Evolutionary conservation across 352 stramenopile genomes (phyloP).

Genomic region (Blastocystis sp.): DNA sequence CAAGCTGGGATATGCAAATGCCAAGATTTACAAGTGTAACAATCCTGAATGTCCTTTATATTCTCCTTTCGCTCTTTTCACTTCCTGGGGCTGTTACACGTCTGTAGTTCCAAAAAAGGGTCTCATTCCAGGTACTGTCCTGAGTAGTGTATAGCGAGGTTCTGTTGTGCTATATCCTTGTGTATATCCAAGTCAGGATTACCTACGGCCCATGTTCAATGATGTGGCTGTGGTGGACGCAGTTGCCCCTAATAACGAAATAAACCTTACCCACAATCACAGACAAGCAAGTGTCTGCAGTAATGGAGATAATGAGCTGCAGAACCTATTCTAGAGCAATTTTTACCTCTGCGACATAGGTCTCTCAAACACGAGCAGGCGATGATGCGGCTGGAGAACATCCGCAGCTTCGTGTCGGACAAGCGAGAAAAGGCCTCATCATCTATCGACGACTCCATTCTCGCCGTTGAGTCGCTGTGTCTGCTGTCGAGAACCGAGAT

Average conservation of each 20-base stretch:
- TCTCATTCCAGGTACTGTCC: constrained; percentile 66
- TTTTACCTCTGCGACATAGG: constrained; percentile 73
- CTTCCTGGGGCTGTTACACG: constrained; percentile 64
- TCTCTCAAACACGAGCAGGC: constrained; percentile 95
- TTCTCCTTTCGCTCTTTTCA: not conserved
- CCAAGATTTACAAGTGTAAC: constrained; percentile 94
- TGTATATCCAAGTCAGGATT: constrained; percentile 99
- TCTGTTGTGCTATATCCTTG: constrained; percentile 89
- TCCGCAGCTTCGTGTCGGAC: constrained; percentile 68
- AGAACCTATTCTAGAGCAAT: constrained; percentile 99
- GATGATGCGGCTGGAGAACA: constrained; percentile 88
- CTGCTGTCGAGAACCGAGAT: constrained; percentile 98
- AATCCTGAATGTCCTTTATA: constrained; percentile 62
- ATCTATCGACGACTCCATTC: constrained; percentile 66
- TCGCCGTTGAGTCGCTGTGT: constrained; percentile 87
- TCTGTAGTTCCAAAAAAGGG: constrained; percentile 76
- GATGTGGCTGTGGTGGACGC: constrained; percentile 99
- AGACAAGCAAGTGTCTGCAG: constrained; percentile 97
- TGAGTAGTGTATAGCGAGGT: constrained; percentile 68
- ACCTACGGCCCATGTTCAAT: constrained; percentile 99
- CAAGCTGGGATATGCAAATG: constrained; percentile 99
- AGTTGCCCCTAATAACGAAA: constrained; percentile 94
- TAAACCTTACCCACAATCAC: constrained; percentile 95
- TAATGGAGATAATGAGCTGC: constrained; percentile 99
- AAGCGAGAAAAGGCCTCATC: constrained; percentile 92